Base-by-base conservation (phyloP, 2,329 filamentous ascomycete species). In the Rosellinia necatrix region DNA sequence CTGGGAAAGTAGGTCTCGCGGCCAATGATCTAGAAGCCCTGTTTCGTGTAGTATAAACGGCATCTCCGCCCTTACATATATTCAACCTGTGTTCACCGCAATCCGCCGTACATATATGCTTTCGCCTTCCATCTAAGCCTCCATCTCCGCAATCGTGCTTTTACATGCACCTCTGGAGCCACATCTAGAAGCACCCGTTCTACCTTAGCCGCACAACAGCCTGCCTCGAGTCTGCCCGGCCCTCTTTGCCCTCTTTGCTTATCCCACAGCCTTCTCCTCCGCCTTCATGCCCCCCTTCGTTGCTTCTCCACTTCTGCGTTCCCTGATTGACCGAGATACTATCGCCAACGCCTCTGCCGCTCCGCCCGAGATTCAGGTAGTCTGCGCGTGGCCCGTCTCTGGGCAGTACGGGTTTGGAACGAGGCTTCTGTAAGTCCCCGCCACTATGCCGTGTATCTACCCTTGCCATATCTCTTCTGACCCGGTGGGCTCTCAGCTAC, bases 381-480 rank as follows among this genome's bases (percentile, higher is more conserved):
- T 76, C 12, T 76, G 74, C 58, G 74, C 74, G n/a, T 76, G 74
- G 74, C 72, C 74, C 4, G 68, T 76, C 3, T 75, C 72, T 3
- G 74, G 73, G 7, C 74, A 76, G 56, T 76, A 76, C 62, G 74
- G 74, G 0, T 68, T 72, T 2, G 74, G 74, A 6, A 73, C 73
- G 6, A 68, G 74, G 50, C 56, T 72, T n/a, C 56, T 76, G 74
- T 76, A 68, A 63, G 74, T 37, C 32, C 7, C 27, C 29, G 4
- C 35, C 8, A 13, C 24, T 12, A 17, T 21, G 34, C n/a, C 21
- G 2, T 24, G 1, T n/a, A 42, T 21, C 7, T 35, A n/a, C 43
- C 38, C 10, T 50, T 30, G 30, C n/a, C 19, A 30, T 15, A 24
- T 19, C 9, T 21, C 44, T 41, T 49, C 40, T 62, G 37, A 57